Conservation (phyloP, 1,284 basidiomycete genomes). For the Ustilago shanxiensis region DNA sequence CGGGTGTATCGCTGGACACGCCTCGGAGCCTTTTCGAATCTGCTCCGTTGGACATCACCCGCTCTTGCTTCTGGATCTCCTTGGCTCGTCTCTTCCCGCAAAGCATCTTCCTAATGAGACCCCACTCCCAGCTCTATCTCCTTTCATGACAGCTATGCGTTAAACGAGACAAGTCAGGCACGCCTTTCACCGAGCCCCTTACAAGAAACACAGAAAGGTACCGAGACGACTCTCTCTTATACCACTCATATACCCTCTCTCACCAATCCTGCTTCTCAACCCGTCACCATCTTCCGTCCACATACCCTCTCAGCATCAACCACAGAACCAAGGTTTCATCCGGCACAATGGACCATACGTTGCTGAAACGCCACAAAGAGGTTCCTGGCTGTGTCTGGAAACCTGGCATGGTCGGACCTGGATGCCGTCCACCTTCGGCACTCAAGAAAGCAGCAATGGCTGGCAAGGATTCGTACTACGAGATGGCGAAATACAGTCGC, state of each 20-base stretch:
- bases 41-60: constrained; percentile 9
- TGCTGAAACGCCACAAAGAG: constrained; percentile 44
- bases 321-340: not conserved
- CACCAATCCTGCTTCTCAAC: not conserved
- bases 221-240: not conserved
- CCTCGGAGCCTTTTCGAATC: constrained; percentile 17
- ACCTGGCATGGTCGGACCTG: constrained; percentile 49
- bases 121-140: not conserved
- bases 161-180: constrained; percentile 5
- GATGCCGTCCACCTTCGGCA: constrained; percentile 38
- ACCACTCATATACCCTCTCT: not conserved
- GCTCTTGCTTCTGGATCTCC: not conserved
- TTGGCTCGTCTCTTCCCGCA: not conserved
- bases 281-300: not conserved
- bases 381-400: constrained; percentile 46
- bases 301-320: not conserved
- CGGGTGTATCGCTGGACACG: not conserved
- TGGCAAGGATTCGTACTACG: constrained; percentile 51
- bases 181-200: not conserved
- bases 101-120: not conserved
- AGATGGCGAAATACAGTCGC: constrained; percentile 94
- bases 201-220: constrained; percentile 4
- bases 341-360: constrained; percentile 20
- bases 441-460: constrained; percentile 48
- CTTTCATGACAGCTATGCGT: not conserved